Evolutionary conservation across 2,329 filamentous ascomycete species (phyloP), one percentile per base, ranked within the genome.

Genomic region (Penicillium sp.): DNA sequence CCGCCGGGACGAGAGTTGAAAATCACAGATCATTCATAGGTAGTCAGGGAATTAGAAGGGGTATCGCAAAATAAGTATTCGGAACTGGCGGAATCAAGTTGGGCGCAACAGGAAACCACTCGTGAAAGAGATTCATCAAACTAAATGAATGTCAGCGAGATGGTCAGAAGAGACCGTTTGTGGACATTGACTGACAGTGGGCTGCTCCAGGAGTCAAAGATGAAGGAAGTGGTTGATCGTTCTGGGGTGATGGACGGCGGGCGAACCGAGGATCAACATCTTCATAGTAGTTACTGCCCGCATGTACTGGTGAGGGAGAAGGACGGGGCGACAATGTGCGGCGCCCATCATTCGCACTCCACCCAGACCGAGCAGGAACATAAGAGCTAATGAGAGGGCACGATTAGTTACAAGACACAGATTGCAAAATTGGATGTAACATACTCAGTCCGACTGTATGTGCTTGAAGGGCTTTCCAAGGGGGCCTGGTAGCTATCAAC

Each of bases 191-290:
- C 57, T 60, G 55, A 63, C 61, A 61, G 55, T 51, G 48, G 50
- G 48, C 42, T 43, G 15, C 40, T 34, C 66, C 67, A 28, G 67
- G 64, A 6, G 60, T 62, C 34, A 69, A 48, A 32, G 58, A 55
- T 26, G 63, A 45, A n/a, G 60, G 66, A 36, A 62, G 44, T 28
- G 43, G 54, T 25, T 44, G 48, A 46, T 39, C 50, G 45, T 34
- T 49, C 41, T 46, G 50, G 32, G 56, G 51, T 27, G 61, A 57
- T 37, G 57, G 55, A 15, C 49, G 52, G 29, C 54, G 47, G 39
- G 80, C 84, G 56, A 95, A 96, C 39, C 81, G 84, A 30, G 90
- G 88, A 50, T 95, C 88, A 9, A 95, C 79, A 60, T 96, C 90
- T 71, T 96, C 92, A 58, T 93, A 94, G 66, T 96, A 96, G 45